A percentile compares a stretch with the other conserved stretches of the same genome.
phyloP scores from a whole-genome alignment of 306 rosid genomes.

The Cicer chorassanicum region DNA sequence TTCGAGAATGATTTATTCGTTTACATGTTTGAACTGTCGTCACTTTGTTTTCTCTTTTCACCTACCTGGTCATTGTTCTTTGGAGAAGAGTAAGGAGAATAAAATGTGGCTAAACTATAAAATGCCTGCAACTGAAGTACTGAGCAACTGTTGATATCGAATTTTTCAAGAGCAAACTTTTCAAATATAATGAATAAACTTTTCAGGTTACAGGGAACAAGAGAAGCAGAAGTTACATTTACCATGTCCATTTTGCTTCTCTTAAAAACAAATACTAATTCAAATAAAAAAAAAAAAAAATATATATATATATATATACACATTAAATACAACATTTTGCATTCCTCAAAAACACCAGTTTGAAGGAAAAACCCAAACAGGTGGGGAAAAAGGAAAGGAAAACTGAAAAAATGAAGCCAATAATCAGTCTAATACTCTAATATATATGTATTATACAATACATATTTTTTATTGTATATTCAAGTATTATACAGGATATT shows the following conservation, averaged over 20 bases:
- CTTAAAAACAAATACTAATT: slow-evolving; percentile 9
- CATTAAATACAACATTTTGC: slow-evolving; percentile 10
- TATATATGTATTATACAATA: neutral
- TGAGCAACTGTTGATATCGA: neutral
- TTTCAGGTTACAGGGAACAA: neutral
- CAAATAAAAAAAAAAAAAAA: neutral
- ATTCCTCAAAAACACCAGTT: slow-evolving; percentile 30
- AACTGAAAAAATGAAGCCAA: neutral
- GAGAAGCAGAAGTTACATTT: slow-evolving; percentile 36
- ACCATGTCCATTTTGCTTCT: slow-evolving; percentile 13
- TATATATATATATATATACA: slow-evolving; percentile 25
- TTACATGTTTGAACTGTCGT: slow-evolving; percentile 11
- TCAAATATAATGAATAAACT: neutral
- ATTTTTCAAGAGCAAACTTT: neutral
- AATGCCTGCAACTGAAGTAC: neutral
- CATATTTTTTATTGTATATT: neutral
- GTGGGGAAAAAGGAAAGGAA: neutral
- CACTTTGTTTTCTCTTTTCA: slow-evolving; percentile 3
- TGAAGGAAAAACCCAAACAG: slow-evolving; percentile 43
- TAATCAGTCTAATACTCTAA: neutral
- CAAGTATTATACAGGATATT: neutral
- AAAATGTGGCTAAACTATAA: neutral
- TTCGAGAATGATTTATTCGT: slow-evolving; percentile 29
- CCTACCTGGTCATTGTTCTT: neutral
- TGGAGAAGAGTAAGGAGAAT: slow-evolving; percentile 1